Conservation (phyloP, 2,329 filamentous ascomycete genomes). For the Uncinocarpus reesii region DNA sequence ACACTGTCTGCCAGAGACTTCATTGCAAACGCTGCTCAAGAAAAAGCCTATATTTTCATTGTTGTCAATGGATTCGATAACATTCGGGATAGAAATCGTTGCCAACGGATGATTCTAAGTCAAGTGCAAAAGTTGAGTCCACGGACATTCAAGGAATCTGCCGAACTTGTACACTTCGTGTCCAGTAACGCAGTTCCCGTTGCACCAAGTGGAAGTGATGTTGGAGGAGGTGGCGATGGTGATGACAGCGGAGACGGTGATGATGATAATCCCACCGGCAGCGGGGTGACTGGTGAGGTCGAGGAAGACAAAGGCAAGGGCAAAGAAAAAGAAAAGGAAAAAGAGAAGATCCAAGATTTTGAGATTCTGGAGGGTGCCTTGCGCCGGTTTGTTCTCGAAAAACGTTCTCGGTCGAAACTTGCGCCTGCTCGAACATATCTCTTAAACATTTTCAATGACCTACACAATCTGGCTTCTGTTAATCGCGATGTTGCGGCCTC, state of each 20-base stretch:
- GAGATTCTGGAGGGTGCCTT: conserved; percentile 79
- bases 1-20: conserved; percentile 97
- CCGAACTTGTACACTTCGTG: conserved; percentile 92
- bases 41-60: conserved; percentile 98
- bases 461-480: conserved; percentile 70
- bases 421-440: conserved; percentile 93
- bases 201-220: conserved; percentile 37
- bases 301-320: conserved; percentile 37
- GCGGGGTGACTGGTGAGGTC: conserved; percentile 28
- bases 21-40: conserved; percentile 85
- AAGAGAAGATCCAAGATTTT: conserved; percentile 80
- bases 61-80: conserved; percentile 96
- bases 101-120: conserved; percentile 84
- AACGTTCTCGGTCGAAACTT: conserved; percentile 86
- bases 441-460: conserved; percentile 80
- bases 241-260: conserved; percentile 48
- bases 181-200: conserved; percentile 91
- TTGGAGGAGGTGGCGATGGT: conserved; percentile 43
- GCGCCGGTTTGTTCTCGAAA: conserved; percentile 87
- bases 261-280: conserved; percentile 27
- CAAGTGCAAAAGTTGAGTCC: conserved; percentile 83
- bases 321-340: conserved; percentile 74
- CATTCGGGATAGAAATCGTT: conserved; percentile 82
- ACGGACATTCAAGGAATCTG: conserved; percentile 80
- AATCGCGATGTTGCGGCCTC: conserved; percentile 78